Evolutionary conservation across 345 rosid species (phyloP).

Genomic region (Psidium friedrichsthalianum): DNA sequence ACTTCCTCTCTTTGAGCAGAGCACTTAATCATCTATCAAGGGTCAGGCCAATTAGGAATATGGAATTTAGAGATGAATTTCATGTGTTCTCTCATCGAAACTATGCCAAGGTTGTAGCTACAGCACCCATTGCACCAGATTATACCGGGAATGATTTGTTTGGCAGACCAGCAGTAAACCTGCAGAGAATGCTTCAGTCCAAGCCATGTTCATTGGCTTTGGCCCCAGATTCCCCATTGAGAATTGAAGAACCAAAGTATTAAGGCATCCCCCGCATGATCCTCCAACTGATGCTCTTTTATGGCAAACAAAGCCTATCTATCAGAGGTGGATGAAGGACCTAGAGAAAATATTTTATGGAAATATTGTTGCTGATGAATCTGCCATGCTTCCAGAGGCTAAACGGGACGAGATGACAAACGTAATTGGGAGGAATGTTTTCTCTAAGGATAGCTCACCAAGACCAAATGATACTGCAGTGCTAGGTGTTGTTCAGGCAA

Average conservation of each 20-base stretch:
- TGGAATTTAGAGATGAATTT: conserved; percentile 9
- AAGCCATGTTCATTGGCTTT: conserved; percentile 86
- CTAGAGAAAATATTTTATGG: conserved; percentile 93
- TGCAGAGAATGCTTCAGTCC: conserved; percentile 74
- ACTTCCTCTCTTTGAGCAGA: no score
- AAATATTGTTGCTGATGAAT: conserved; percentile 78
- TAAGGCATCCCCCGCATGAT: conserved; percentile 47
- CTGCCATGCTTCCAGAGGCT: conserved; percentile 82
- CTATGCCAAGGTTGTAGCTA: conserved; percentile 25
- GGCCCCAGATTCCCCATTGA: conserved; percentile 51
- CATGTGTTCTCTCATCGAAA: conserved; percentile 16
- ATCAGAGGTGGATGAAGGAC: conserved; percentile 97
- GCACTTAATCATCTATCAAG: conserved; percentile 20
- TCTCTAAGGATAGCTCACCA: conserved; percentile 70
- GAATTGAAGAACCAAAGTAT: conserved; percentile 69
- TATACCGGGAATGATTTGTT: conserved; percentile 15
- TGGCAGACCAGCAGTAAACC: conserved; percentile 36
- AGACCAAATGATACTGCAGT: conserved; percentile 49
- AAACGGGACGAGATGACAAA: conserved; percentile 55
- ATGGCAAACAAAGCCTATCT: conserved; percentile 81
- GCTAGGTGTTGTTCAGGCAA: conserved; percentile 55
- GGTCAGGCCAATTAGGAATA: conserved; percentile 15
- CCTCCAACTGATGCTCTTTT: conserved; percentile 61
- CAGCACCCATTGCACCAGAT: conserved; percentile 21
- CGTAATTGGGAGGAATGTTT: conserved; percentile 81